These are phyloP conservation scores for Xenoacremonium recifei DNA, from an alignment of 2,329 filamentous ascomycete genomes.

Conservation along the genomic window DNA sequence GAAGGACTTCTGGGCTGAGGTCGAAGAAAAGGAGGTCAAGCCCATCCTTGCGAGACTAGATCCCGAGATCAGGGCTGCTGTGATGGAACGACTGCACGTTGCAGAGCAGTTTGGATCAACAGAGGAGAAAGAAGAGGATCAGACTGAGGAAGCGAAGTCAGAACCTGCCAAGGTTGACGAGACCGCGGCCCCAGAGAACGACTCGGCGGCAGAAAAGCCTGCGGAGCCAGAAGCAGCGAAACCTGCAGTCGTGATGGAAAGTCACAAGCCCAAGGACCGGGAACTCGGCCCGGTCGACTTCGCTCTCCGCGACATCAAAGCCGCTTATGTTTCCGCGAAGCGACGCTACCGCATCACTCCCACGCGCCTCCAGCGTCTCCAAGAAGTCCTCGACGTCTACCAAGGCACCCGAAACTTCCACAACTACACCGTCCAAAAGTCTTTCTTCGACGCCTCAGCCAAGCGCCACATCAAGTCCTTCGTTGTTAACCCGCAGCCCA, in stretches of 20 bases:
- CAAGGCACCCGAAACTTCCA: constrained; percentile 88
- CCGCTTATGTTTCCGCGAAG: constrained; percentile 79
- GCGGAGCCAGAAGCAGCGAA: constrained; percentile 17
- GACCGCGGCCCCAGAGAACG: neutral
- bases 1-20: constrained; percentile 75
- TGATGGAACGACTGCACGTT: constrained; percentile 60
- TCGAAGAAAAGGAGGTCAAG: constrained; percentile 79
- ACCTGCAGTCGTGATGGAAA: constrained; percentile 24
- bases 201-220: constrained; percentile 22
- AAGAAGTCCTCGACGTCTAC: constrained; percentile 72
- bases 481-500: constrained; percentile 69
- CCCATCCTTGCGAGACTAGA: constrained; percentile 64
- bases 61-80: constrained; percentile 60
- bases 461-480: constrained; percentile 94
- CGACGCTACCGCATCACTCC: constrained; percentile 78
- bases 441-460: constrained; percentile 74
- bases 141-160: constrained; percentile 1
- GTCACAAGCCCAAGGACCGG: constrained; percentile 39
- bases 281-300: constrained; percentile 55
- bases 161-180: constrained; percentile 1
- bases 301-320: constrained; percentile 72
- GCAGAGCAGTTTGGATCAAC: constrained; percentile 24
- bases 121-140: constrained; percentile 18
- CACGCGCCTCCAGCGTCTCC: constrained; percentile 70
- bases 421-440: constrained; percentile 96